Conservation (phyloP, 768 basidiomycete species). For the Suillus placidus region DNA sequence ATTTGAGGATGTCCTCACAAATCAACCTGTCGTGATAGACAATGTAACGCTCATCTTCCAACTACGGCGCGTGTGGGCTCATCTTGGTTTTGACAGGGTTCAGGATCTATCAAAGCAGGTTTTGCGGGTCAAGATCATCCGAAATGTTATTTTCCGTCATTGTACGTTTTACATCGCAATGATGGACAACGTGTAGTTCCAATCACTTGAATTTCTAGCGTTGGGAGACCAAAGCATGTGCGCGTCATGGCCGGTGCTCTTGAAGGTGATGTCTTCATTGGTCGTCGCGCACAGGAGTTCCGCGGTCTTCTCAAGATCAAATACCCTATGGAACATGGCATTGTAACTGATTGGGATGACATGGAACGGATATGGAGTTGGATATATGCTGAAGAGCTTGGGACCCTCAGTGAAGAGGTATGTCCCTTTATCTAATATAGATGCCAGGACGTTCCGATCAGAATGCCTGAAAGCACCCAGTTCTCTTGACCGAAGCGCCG, state of each 20-base stretch:
- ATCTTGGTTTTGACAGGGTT: conserved; percentile 65
- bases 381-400: conserved; percentile 95
- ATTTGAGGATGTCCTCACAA: conserved; percentile 93
- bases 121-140: conserved; percentile 99
- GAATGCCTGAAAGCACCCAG: conserved; percentile 75
- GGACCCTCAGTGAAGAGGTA: conserved; percentile 96
- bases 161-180: conserved; percentile 60
- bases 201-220: conserved; percentile 49
- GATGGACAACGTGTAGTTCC: conserved; percentile 34
- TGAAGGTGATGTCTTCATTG: conserved; percentile 96
- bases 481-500: conserved; percentile 95
- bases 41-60: conserved; percentile 61
- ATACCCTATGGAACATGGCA: conserved; percentile 99
- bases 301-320: conserved; percentile 96
- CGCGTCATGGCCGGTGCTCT: conserved; percentile 97
- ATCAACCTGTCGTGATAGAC: conserved; percentile 99
- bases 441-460: conserved; percentile 5
- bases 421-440: conserved; percentile 17
- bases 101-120: conserved; percentile 97
- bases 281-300: conserved; percentile 92
- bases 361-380: conserved; percentile 99
- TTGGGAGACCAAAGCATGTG: conserved; percentile 96
- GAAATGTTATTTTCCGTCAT: conserved; percentile 99
- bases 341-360: conserved; percentile 99
- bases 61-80: conserved; percentile 26